Evolutionary conservation across 2,329 filamentous ascomycete species (phyloP).

Genomic region (Exutisphaerella laricina): DNA sequence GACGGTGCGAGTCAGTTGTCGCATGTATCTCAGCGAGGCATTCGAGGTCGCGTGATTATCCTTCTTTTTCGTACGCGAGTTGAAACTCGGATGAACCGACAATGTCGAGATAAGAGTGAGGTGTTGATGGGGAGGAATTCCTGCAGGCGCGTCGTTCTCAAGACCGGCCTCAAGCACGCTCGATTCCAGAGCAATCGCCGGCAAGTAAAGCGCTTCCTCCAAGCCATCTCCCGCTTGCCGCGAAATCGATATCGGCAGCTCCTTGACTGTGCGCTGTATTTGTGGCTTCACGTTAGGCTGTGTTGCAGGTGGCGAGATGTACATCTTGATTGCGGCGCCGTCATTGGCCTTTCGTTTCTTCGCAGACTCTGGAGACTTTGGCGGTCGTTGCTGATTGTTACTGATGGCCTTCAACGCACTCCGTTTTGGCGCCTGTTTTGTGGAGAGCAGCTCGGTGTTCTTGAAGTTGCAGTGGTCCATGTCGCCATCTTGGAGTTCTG

Average conservation of each 20-base stretch:
- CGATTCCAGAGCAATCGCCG: conserved; percentile 52
- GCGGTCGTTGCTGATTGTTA: background rate
- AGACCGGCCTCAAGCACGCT: conserved; percentile 55
- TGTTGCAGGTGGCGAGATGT: background rate
- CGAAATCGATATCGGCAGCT: conserved; percentile 65
- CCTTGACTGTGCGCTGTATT: conserved; percentile 11
- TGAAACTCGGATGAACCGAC: conserved; percentile 73
- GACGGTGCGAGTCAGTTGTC: conserved; percentile 57
- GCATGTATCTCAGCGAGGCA: conserved; percentile 64
- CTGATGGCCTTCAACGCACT: too few relatives aligned
- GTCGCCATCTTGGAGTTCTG: background rate
- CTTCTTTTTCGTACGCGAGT: conserved; percentile 60
- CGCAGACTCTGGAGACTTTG: background rate
- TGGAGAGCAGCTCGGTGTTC: background rate
- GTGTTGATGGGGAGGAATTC: conserved; percentile 64
- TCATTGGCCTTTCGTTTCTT: conserved; percentile 1
- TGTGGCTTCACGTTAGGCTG: background rate
- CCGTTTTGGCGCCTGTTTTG: too few relatives aligned
- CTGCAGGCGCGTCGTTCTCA: conserved; percentile 45
- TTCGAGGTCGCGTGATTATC: conserved; percentile 60
- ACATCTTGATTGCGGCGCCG: background rate
- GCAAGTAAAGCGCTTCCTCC: conserved; percentile 60
- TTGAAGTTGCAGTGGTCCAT: background rate
- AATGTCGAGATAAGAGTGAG: conserved; percentile 74
- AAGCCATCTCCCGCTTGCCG: conserved; percentile 41